Conservation (phyloP, 306 rosid species). For the Trifolium pratense region DNA sequence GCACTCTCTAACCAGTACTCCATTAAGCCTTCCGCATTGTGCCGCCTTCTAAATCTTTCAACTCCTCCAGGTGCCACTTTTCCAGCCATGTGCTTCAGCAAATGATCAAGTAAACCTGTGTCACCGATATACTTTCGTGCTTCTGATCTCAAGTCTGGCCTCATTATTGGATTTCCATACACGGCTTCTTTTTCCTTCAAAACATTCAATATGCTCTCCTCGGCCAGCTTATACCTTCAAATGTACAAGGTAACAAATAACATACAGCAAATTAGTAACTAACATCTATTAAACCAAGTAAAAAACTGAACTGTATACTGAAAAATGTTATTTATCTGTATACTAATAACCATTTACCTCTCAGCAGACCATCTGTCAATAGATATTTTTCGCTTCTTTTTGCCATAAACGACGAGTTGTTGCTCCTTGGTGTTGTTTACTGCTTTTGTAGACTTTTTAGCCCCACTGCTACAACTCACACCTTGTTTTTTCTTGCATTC, state of each 20-base stretch:
- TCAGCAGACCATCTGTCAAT: conserved; percentile 63
- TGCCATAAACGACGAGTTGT: conserved; percentile 40
- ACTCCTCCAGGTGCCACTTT: conserved; percentile 82
- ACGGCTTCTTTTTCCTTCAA: conserved; percentile 72
- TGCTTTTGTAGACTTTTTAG: conserved; percentile 37
- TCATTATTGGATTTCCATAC: conserved; percentile 68
- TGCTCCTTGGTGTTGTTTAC: conserved; percentile 44
- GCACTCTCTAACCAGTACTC: conserved; percentile 95
- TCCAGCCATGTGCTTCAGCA: conserved; percentile 94
- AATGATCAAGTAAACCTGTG: conserved; percentile 88
- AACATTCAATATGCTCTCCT: conserved; percentile 74
- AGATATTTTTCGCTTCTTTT: conserved; percentile 52
- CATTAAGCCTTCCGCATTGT: conserved; percentile 91
- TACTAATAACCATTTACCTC: conserved; percentile 37
- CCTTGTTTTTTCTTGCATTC: conserved; percentile 52
- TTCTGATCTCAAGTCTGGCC: conserved; percentile 76
- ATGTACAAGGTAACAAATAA: neutral
- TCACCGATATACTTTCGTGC: conserved; percentile 88
- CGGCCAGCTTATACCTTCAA: conserved; percentile 79
- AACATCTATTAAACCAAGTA: neutral
- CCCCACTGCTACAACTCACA: conserved; percentile 27
- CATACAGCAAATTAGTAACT: neutral
- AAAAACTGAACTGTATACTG: neutral
- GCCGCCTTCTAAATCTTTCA: conserved; percentile 77
- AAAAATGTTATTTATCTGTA: neutral